Percentiles rank a stretch among this genome's conserved stretches.
These are phyloP conservation scores for Arabidopsis lyrata DNA, from an alignment of 441 rosid genomes.

Conservation along the genomic window DNA sequence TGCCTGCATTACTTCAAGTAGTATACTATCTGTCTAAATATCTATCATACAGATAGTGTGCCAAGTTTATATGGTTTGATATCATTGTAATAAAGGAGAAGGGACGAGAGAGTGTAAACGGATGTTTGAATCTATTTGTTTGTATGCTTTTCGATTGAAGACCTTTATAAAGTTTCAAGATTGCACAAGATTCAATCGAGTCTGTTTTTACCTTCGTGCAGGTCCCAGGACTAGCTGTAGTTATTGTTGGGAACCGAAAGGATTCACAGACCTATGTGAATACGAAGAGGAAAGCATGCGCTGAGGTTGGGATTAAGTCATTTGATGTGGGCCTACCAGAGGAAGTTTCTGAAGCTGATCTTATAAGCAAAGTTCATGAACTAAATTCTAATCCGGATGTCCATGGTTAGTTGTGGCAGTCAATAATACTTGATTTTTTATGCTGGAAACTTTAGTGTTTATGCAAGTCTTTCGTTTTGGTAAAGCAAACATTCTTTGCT, in stretches of 20 bases:
- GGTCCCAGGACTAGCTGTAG: conserved; percentile 94
- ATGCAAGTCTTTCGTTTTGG: neutral
- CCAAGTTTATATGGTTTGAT: conserved; percentile 6
- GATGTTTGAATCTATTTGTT: neutral
- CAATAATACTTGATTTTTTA: neutral
- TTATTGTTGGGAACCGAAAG: conserved; percentile 78
- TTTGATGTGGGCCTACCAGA: conserved; percentile 79
- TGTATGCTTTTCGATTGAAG: neutral
- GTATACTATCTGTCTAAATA: neutral
- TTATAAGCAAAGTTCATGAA: conserved; percentile 82
- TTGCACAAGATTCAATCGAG: neutral
- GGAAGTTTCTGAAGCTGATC: conserved; percentile 71
- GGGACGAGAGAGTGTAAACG: conserved; percentile 17
- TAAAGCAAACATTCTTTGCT: neutral
- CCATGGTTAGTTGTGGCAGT: conserved; percentile 57
- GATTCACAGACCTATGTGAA: conserved; percentile 89
- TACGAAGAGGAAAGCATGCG: conserved; percentile 93
- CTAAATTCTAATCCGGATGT: conserved; percentile 77
- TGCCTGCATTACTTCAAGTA: neutral
- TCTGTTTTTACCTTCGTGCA: conserved; percentile 36
- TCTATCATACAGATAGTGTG: neutral
- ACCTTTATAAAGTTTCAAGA: neutral
- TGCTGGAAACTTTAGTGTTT: neutral
- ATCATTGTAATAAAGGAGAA: conserved; percentile 12
- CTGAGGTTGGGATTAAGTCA: conserved; percentile 90